Percentiles rank a stretch among this genome's conserved stretches.
Conservation (phyloP, 306 rosid species). For the Vicia villosa region DNA sequence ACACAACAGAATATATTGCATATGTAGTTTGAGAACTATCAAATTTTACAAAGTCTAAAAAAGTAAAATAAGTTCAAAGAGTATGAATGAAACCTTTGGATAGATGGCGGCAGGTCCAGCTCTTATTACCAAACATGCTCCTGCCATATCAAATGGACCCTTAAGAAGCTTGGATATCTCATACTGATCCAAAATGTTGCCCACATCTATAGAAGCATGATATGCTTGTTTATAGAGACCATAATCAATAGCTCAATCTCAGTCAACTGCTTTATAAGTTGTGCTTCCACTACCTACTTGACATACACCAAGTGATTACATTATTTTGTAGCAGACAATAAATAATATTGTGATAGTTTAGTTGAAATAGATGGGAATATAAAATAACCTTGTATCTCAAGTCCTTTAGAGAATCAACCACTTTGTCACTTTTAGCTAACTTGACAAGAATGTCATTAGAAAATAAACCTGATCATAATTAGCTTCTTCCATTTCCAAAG, state of each 20-base stretch:
- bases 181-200: slow-evolving; percentile 68
- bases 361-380: slow-evolving; percentile 11
- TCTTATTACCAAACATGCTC: slow-evolving; percentile 70
- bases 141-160: slow-evolving; percentile 73
- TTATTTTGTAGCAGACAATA: no score
- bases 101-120: slow-evolving; percentile 51
- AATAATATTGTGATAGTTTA: not conserved
- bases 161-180: slow-evolving; percentile 81
- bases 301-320: slow-evolving; percentile 5
- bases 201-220: slow-evolving; percentile 65
- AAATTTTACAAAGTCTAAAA: not conserved
- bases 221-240: slow-evolving; percentile 84
- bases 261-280: slow-evolving; percentile 70
- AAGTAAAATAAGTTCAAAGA: slow-evolving; percentile 6
- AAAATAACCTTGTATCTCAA: slow-evolving; percentile 66
- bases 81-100: slow-evolving; percentile 60
- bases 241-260: slow-evolving; percentile 68
- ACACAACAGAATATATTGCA: slow-evolving; percentile 19
- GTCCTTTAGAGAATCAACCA: slow-evolving; percentile 78
- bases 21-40: slow-evolving; percentile 20
- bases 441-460: slow-evolving; percentile 67
- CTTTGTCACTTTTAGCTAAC: slow-evolving; percentile 72
- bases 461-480: no score
- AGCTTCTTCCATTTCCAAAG: slow-evolving; percentile 82
- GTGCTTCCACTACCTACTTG: slow-evolving; percentile 83